These are phyloP conservation scores for Blastomyces silverae DNA, from an alignment of 2,329 filamentous ascomycete species.

Conservation along the genomic window DNA sequence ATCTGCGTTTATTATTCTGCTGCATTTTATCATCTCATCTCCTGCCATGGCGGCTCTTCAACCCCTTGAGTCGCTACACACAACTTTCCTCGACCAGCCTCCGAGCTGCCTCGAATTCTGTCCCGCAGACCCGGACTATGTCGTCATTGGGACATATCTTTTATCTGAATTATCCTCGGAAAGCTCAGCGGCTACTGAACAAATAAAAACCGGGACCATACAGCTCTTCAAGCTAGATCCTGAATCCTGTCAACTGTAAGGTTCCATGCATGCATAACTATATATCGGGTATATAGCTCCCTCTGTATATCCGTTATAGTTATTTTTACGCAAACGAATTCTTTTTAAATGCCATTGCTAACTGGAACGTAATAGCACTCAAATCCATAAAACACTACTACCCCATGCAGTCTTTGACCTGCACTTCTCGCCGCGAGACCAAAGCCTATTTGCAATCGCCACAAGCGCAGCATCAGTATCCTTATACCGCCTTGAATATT, in stretches of 20 bases:
- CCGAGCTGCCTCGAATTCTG: slow-evolving; percentile 44
- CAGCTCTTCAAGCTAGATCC: slow-evolving; percentile 55
- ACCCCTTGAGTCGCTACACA: slow-evolving; percentile 29
- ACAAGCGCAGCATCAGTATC: slow-evolving; percentile 58
- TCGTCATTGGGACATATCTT: slow-evolving; percentile 80
- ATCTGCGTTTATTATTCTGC: background rate
- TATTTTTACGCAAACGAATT: background rate
- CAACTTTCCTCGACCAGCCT: slow-evolving; percentile 38
- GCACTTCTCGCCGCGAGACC: slow-evolving; percentile 61
- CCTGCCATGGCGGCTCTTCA: slow-evolving; percentile 13
- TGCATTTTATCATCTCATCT: too few relatives aligned
- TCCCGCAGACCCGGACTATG: slow-evolving; percentile 50
- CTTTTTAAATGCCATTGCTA: slow-evolving; percentile 9
- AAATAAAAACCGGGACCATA: slow-evolving; percentile 67
- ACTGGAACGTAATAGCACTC: slow-evolving; percentile 38
- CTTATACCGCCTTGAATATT: slow-evolving; percentile 33
- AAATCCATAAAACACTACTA: slow-evolving; percentile 55
- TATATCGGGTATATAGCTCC: background rate
- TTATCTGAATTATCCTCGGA: slow-evolving; percentile 42
- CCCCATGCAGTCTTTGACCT: slow-evolving; percentile 76
- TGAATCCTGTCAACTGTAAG: slow-evolving; percentile 28
- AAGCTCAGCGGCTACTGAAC: slow-evolving; percentile 33
- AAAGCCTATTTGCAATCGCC: slow-evolving; percentile 61
- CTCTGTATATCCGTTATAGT: slow-evolving; percentile 20
- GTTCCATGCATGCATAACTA: slow-evolving; percentile 20